Percentiles rank a stretch among this genome's conserved stretches.
phyloP scores from a whole-genome alignment of 345 rosid genomes.

The Clarkia xantiana region DNA sequence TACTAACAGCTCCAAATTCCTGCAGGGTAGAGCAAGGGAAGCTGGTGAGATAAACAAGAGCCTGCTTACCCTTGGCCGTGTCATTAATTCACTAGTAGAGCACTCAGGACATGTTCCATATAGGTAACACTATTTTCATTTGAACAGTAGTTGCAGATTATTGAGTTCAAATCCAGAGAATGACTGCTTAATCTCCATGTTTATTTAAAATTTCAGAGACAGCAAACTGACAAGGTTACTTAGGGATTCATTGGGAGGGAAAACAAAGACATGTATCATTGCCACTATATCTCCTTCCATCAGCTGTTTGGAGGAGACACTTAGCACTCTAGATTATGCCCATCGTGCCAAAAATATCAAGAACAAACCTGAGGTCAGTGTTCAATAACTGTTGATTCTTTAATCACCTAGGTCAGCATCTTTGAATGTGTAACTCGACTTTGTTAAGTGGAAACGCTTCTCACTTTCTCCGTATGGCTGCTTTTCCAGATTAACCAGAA shows the following conservation, averaged over 20 bases:
- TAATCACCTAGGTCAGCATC: no score
- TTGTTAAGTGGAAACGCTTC: no score
- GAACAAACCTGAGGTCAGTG: conserved; percentile 89
- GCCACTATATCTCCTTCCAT: conserved; percentile 93
- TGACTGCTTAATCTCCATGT: background rate
- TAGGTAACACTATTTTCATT: conserved; percentile 27
- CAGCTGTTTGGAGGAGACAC: conserved; percentile 91
- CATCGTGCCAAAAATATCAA: conserved; percentile 97
- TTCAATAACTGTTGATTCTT: conserved; percentile 7
- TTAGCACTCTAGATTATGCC: conserved; percentile 93
- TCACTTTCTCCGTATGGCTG: background rate
- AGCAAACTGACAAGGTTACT: conserved; percentile 88
- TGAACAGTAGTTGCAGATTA: no score
- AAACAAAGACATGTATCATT: conserved; percentile 97
- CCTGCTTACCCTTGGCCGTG: conserved; percentile 96
- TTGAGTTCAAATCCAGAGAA: no score
- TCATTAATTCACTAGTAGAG: conserved; percentile 91
- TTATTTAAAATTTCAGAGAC: conserved; percentile 45
- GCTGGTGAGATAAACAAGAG: conserved; percentile 99
- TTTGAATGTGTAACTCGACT: no score
- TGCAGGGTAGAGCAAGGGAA: conserved; percentile 98
- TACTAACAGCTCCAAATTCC: conserved; percentile 6
- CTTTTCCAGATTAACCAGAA: conserved; percentile 76
- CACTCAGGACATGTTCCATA: conserved; percentile 98
- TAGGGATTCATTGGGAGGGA: conserved; percentile 98